Evolutionary conservation across 148 eudicot species (phyloP).

Genomic region (Beta vulgaris): DNA sequence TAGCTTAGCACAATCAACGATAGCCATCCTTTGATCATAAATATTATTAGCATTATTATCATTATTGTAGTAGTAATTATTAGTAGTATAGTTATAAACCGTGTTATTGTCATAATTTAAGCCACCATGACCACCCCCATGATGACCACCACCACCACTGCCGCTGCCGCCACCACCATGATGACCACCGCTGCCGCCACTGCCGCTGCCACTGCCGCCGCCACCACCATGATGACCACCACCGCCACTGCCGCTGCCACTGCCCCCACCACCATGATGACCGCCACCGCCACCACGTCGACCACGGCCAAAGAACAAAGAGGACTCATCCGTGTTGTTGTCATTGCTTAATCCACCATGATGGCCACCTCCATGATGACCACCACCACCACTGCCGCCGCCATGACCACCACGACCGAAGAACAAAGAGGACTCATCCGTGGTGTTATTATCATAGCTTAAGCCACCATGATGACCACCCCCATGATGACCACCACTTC

Average conservation of each 20-base stretch:
- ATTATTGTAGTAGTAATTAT: neutral
- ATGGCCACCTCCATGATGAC: slow-evolving; percentile 3
- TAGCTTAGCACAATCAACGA: slow-evolving; percentile 56
- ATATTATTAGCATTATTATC: neutral
- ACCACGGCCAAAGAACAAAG: slow-evolving; percentile 11
- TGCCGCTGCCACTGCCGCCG: too few relatives aligned
- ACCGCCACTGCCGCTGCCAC: neutral
- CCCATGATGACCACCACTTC: slow-evolving; percentile 1
- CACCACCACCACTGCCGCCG: neutral
- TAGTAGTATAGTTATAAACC: neutral
- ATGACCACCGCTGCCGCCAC: slow-evolving; percentile 5
- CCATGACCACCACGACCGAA: neutral
- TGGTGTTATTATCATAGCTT: neutral
- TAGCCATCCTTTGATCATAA: slow-evolving; percentile 20
- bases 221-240: slow-evolving; percentile 6
- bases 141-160: neutral
- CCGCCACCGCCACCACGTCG: neutral
- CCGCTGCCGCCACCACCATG: neutral
- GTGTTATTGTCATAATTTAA: neutral
- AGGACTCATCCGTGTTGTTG: slow-evolving; percentile 3
- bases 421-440: slow-evolving; percentile 22
- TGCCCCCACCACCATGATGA: neutral
- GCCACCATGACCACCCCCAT: neutral
- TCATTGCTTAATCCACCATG: neutral
- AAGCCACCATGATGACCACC: slow-evolving; percentile 1